These are phyloP conservation scores for Rhamnella rubrinervis DNA, from an alignment of 331 rosid species.

Conservation along the genomic window DNA sequence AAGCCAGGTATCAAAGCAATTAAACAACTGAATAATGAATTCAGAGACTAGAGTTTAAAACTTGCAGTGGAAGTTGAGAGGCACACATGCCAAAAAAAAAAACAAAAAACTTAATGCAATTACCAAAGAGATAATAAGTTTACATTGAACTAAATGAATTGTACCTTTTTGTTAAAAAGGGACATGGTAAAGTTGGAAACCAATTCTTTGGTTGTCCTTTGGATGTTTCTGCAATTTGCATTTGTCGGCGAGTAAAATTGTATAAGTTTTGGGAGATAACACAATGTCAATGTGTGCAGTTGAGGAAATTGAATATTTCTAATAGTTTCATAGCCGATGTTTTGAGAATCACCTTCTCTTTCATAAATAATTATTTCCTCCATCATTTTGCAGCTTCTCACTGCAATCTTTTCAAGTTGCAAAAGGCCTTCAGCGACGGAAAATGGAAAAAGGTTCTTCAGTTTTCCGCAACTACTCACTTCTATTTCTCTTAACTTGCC, in stretches of 20 bases:
- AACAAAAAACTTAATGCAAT: too few relatives aligned
- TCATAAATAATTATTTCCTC: background rate
- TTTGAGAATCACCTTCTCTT: background rate
- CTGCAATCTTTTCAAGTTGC: constrained; percentile 17
- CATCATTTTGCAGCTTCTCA: background rate
- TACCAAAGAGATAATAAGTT: too few relatives aligned
- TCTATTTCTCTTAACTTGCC: constrained; percentile 14
- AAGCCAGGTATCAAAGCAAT: background rate
- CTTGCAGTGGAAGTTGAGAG: too few relatives aligned
- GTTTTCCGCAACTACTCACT: constrained; percentile 1
- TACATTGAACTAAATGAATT: too few relatives aligned
- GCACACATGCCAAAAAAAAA: too few relatives aligned
- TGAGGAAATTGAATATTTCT: background rate
- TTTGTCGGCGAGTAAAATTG: background rate
- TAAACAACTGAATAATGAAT: background rate
- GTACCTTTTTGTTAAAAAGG: too few relatives aligned
- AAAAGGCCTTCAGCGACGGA: background rate
- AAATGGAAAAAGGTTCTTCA: constrained; percentile 29
- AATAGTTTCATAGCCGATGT: background rate
- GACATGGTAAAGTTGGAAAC: too few relatives aligned
- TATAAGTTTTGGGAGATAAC: background rate
- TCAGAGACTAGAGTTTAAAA: too few relatives aligned
- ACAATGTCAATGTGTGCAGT: background rate
- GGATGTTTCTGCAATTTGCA: background rate
- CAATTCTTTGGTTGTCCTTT: too few relatives aligned